Base-by-base conservation (phyloP, 306 rosid genomes). In the Quillaja saponaria region DNA sequence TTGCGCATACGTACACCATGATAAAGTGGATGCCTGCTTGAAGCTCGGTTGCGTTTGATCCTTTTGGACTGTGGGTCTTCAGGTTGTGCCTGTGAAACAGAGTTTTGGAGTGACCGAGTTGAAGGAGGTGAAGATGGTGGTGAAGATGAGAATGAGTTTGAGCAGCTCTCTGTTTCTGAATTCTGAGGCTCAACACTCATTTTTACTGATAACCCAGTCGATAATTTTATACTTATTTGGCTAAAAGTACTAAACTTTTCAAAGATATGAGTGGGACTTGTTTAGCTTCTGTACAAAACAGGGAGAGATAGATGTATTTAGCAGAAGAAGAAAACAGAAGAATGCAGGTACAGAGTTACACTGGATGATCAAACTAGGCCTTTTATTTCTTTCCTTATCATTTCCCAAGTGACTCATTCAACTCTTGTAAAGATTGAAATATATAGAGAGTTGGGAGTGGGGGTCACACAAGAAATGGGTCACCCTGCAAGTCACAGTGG, bases 1-100 rank as follows among this genome's bases (percentile, higher is more conserved):
- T 71, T 90, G 1, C 99, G 51, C 99, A 87, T 94, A 0, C 99
- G 82, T 1, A 94, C 99, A 0, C 99, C 99, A 0, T 97, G 68
- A 65, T 89, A 94, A 13, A 78, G 60, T 0, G 96, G 87, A 70
- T 81, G 88, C 6, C 67, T 84, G 78, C 67, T 71, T 6, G 91
- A 66, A 58, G 85, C 89, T 13, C 94, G 35, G 35, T 34, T 81
- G 14, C 86, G 82, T 42, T 85, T 90, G 18, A 33, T 28, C 39
- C 71, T 78, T 44, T 65, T 70, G 1, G 75, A 52, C 8, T 69
- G 46, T 3, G 66, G 51, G 21, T 16, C 14, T 13, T 31, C 20
- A 2, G 21, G 19, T 41, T 71, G 12, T 1, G 57, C 9, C 13
- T 47, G 21, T 10, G 64, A 6, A 6, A 40, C 49, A 2, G 61